These are phyloP conservation scores for Quercus variabilis DNA, from an alignment of 306 rosid genomes.

Conservation along the genomic window DNA sequence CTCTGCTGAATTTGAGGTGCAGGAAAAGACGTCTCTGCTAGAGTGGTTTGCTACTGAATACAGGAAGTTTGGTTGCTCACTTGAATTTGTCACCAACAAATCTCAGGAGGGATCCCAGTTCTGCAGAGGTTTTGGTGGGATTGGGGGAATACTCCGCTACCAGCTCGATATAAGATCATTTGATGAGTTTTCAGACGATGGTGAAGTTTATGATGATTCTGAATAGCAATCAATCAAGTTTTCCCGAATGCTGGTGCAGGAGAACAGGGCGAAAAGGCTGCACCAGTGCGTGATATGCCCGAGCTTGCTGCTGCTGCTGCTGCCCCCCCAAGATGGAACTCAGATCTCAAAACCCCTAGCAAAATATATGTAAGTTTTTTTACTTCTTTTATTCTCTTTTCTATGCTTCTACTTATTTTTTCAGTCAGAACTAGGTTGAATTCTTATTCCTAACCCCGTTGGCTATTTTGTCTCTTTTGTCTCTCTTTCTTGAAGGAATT, in stretches of 20 bases:
- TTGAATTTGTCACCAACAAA: constrained; percentile 85
- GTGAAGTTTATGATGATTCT: constrained; percentile 56
- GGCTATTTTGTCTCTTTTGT: not conserved
- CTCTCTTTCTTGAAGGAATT: constrained; percentile 1
- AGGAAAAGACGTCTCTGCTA: constrained; percentile 68
- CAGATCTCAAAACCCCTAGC: not conserved
- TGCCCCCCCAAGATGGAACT: not conserved
- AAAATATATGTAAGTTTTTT: constrained; percentile 18
- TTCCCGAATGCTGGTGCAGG: constrained; percentile 38
- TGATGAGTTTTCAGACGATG: constrained; percentile 69
- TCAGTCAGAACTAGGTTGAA: not conserved
- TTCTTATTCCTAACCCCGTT: not conserved
- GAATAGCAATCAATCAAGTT: constrained; percentile 53
- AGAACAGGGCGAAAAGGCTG: constrained; percentile 24
- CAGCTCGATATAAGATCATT: constrained; percentile 84
- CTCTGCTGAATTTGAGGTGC: constrained; percentile 64
- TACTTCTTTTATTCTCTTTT: not conserved
- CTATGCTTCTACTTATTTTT: not conserved
- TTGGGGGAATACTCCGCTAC: constrained; percentile 90
- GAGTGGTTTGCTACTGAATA: constrained; percentile 96
- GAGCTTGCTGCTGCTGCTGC: constrained; percentile 10
- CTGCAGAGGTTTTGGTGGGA: constrained; percentile 91
- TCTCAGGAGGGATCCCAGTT: constrained; percentile 94
- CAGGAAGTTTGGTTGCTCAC: constrained; percentile 65
- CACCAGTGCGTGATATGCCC: constrained; percentile 24